A percentile compares a stretch with the other conserved stretches of the same genome.
Evolutionary conservation across 805 yeast species (phyloP).

Genomic region (Suhomyces sp.): DNA sequence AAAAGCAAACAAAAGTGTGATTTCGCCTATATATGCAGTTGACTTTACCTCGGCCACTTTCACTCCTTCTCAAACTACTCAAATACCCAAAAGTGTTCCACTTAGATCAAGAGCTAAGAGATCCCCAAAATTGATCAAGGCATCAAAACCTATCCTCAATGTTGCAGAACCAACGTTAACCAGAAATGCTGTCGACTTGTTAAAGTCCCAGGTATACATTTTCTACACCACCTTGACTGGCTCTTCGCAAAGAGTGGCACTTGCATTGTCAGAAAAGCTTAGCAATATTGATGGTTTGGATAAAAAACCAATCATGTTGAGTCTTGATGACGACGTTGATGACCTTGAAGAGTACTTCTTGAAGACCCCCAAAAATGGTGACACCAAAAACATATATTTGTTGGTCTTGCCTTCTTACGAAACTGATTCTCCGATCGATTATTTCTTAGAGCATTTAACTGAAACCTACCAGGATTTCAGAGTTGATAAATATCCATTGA

Average conservation of each 20-base stretch:
- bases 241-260: slow-evolving; percentile 70
- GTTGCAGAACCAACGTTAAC: slow-evolving; percentile 39
- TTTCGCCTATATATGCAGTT: slow-evolving; percentile 40
- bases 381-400: slow-evolving; percentile 55
- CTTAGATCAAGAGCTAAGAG: slow-evolving; percentile 27
- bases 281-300: slow-evolving; percentile 20
- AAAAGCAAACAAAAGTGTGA: slow-evolving; percentile 2
- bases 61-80: slow-evolving; percentile 23
- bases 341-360: slow-evolving; percentile 83
- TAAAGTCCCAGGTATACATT: slow-evolving; percentile 59
- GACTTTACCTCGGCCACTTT: slow-evolving; percentile 41
- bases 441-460: slow-evolving; percentile 71
- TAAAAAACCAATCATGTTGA: slow-evolving; percentile 53
- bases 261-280: slow-evolving; percentile 43
- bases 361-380: slow-evolving; percentile 48
- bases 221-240: slow-evolving; percentile 89
- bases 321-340: slow-evolving; percentile 76
- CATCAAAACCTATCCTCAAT: slow-evolving; percentile 26
- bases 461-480: slow-evolving; percentile 86
- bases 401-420: slow-evolving; percentile 87
- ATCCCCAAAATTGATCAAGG: slow-evolving; percentile 43
- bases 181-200: slow-evolving; percentile 35
- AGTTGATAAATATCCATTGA: slow-evolving; percentile 77
- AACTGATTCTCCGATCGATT: slow-evolving; percentile 89
- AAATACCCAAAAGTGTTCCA: slow-evolving; percentile 15